These are phyloP conservation scores for Hortiboletus campestris DNA, from an alignment of 768 basidiomycete genomes.

Conservation along the genomic window DNA sequence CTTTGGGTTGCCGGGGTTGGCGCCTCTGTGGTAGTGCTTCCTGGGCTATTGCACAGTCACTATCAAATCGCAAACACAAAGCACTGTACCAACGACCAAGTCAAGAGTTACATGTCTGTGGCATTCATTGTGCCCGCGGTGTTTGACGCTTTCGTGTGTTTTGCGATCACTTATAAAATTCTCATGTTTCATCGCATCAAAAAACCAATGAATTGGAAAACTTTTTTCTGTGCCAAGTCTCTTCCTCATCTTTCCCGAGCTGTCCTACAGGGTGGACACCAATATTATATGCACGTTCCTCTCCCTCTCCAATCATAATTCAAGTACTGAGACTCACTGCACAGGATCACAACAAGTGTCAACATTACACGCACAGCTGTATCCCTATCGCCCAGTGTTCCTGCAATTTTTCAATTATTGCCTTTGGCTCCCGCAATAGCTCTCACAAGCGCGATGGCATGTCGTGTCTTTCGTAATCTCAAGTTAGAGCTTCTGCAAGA, in stretches of 20 bases:
- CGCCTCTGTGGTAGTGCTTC: conserved; percentile 27
- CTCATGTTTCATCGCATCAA: conserved; percentile 14
- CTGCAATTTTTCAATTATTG: conserved; percentile 23
- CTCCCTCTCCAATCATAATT: neutral
- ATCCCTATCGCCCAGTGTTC: conserved; percentile 14
- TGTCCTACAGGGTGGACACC: conserved; percentile 37
- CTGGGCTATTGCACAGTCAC: conserved; percentile 22
- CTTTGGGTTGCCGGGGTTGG: conserved; percentile 35
- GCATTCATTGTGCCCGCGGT: conserved; percentile 30
- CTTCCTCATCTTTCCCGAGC: conserved; percentile 34
- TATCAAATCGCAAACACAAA: conserved; percentile 32
- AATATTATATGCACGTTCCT: conserved; percentile 36
- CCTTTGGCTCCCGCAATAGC: conserved; percentile 30
- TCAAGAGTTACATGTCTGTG: conserved; percentile 24
- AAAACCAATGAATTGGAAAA: conserved; percentile 12
- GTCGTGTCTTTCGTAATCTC: conserved; percentile 36
- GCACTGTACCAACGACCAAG: conserved; percentile 29
- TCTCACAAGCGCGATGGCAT: conserved; percentile 33
- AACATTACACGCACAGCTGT: conserved; percentile 31
- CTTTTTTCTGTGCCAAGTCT: conserved; percentile 21
- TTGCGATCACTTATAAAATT: conserved; percentile 34
- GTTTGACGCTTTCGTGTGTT: conserved; percentile 35
- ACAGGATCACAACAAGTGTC: conserved; percentile 32
- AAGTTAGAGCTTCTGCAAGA: conserved; percentile 15
- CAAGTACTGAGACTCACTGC: neutral